Base-by-base conservation (phyloP, 1,284 basidiomycete genomes). In the Exobasidium cylindrosporum region DNA sequence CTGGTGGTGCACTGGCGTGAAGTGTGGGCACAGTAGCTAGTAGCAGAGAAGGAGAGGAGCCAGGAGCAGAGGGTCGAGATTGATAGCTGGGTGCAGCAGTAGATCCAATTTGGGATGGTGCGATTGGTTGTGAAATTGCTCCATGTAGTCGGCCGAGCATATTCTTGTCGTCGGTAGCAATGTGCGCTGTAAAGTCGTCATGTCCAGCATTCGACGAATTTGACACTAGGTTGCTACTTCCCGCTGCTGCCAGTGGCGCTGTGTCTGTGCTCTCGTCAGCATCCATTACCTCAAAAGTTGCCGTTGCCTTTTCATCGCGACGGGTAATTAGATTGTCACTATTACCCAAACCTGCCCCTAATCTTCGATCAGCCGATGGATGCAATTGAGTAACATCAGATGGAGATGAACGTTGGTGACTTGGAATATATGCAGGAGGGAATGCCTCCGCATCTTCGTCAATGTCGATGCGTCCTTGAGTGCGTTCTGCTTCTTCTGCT, bases 141-240 rank as follows among this genome's bases (percentile, higher is more conserved):
- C 66, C 69, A 23, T 61, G 62, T 35, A 74, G 43, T 0, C 69
- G 70, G 17, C 61, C 62, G 1, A 74, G 59, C 23, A 69, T 49
- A 13, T 65, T 62, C 54, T 74, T 74, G 60, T 74, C 73, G 54
- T 74, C 73, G 2, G 69, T 73, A 1, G 73, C 73, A 23, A 74
- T 57, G 30, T 74, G 73, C 2, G 64, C 73, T 3, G 67, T 47
- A 10, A 55, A 50, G 1, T 62, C 54, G 26, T 64, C 58, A 1
- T 28, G 47, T 10, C 55, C 21, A 30, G 57, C 54, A 35, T 57
- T 30, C 2, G 11, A 17, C 1, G 60, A 50, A 7, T 29, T 49
- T 13, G 61, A 45, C 10, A 40, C 24, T 17, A 35, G 29, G 4
- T 40, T 28, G 4, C 29, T 40, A 4, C 28, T 29, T 0, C 21